Evolutionary conservation across 768 basidiomycete genomes (phyloP), one percentile per base, ranked within the genome.

Genomic region (Tulasnella sp.): DNA sequence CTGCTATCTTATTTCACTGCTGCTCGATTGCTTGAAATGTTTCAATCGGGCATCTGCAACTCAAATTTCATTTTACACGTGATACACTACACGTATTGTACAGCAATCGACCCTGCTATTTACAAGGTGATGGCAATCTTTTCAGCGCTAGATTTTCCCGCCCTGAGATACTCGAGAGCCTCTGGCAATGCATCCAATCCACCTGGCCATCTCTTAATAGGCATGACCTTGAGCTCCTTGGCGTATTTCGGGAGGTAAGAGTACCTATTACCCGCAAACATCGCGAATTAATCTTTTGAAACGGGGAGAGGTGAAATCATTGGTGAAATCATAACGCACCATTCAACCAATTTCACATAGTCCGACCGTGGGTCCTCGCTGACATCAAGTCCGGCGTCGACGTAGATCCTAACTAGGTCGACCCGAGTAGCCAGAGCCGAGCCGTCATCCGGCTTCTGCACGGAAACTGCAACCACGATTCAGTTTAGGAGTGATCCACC

Each of bases 151-250:
- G 73, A 68, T 75, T 82, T 82, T 9, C 82, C 82, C 8, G 48
- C 75, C n/a, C n/a, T n/a, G n/a, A 82, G 72, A 39, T 80, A 82
- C 46, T 78, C 75, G 31, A 82, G 73, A 18, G 82, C 82, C 46
- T 81, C 81, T 1, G 73, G 79, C 19, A 82, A 73, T 16, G 75
- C 79, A 16, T 58, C 80, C 14, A 82, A 78, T n/a, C 82, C 82
- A 46, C 81, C 77, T 10, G 68, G 52, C 77, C 77, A 78, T 3
- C 34, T 39, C 77, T 78, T 78, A 31, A 78, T 16, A 6, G 77
- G 77, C 77, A 78, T 72, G 1, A 78, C 68, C 39, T 78, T 78
- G 21, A 68, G 9, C 3, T 78, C 48, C n/a, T 68, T 42, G 5
- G 46, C 77, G 48, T 48, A 58, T 24, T 31, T 48, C 2, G 75